phyloP scores from a whole-genome alignment of 1,139 yeast genomes.

The Candida pseudoviswanathii region DNA sequence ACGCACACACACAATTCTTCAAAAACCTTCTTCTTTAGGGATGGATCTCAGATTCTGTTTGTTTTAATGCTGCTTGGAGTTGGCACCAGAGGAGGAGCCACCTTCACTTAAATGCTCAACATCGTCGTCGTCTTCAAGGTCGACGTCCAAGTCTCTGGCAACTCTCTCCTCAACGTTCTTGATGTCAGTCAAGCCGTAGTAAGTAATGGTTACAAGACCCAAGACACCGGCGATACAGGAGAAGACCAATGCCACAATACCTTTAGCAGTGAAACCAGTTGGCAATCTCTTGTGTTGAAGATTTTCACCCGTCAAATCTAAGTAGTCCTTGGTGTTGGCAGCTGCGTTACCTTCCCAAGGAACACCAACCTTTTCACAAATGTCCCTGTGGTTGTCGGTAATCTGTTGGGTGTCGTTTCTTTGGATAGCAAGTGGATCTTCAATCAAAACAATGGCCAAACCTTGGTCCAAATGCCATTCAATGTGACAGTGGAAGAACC shows the following conservation, averaged over 20 bases:
- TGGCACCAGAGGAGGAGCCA: constrained; percentile 12
- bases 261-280: constrained; percentile 67
- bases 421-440: constrained; percentile 66
- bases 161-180: constrained; percentile 60
- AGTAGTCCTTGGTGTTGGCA: constrained; percentile 52
- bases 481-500: constrained; percentile 94
- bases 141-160: constrained; percentile 59
- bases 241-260: constrained; percentile 62
- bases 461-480: constrained; percentile 96
- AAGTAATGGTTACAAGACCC: constrained; percentile 57
- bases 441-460: constrained; percentile 68
- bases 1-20: constrained; percentile 16
- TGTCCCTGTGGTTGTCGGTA: constrained; percentile 48
- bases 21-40: constrained; percentile 7
- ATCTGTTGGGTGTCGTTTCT: constrained; percentile 34
- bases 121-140: constrained; percentile 45
- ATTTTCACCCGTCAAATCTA: constrained; percentile 58
- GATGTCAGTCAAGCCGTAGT: constrained; percentile 69
- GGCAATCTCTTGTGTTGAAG: constrained; percentile 61
- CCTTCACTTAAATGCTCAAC: constrained; percentile 18
- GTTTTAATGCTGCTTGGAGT: constrained; percentile 8
- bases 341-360: constrained; percentile 70
- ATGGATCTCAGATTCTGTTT: background rate
- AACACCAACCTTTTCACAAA: constrained; percentile 49
- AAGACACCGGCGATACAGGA: constrained; percentile 60